A percentile compares a stretch with the other conserved stretches of the same genome.
Evolutionary conservation across 192 early-diverging fungal species (phyloP).

Genomic region (Rhizophagus clarus): DNA sequence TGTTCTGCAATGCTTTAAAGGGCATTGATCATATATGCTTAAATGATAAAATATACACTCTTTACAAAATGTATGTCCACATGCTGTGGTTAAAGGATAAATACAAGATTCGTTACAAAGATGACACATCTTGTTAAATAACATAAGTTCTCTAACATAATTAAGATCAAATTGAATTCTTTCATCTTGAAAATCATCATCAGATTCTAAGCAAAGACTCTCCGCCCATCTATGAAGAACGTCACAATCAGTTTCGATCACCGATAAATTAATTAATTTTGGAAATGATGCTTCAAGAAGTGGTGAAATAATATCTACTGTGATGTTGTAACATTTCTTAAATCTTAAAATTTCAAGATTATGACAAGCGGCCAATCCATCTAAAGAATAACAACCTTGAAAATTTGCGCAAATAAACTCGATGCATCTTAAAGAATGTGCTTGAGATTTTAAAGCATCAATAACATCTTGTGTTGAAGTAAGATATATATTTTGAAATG

Average conservation of each 20-base stretch:
- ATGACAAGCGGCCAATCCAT: background rate
- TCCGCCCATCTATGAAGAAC: background rate
- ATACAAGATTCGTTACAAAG: background rate
- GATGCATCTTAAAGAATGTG: background rate
- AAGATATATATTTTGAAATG: slow-evolving; percentile 4
- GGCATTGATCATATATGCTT: background rate
- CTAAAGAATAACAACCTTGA: background rate
- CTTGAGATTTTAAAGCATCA: background rate
- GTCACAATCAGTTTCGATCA: background rate
- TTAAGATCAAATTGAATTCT: background rate
- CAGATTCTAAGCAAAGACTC: background rate
- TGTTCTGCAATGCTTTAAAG: background rate
- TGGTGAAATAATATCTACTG: background rate
- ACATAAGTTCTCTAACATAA: background rate
- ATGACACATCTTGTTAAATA: background rate
- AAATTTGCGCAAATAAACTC: slow-evolving; percentile 1
- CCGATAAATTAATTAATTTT: background rate
- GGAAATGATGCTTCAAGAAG: background rate
- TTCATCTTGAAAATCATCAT: background rate
- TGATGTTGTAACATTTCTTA: background rate
- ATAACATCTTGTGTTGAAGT: background rate
- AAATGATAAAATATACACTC: background rate
- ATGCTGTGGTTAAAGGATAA: background rate
- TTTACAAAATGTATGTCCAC: slow-evolving; percentile 7
- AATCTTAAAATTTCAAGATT: slow-evolving; percentile 2